Percentiles rank a stretch among this genome's conserved stretches.
Conservation (phyloP, 2,329 filamentous ascomycete species). For the Apiospora kogelbergensis region DNA sequence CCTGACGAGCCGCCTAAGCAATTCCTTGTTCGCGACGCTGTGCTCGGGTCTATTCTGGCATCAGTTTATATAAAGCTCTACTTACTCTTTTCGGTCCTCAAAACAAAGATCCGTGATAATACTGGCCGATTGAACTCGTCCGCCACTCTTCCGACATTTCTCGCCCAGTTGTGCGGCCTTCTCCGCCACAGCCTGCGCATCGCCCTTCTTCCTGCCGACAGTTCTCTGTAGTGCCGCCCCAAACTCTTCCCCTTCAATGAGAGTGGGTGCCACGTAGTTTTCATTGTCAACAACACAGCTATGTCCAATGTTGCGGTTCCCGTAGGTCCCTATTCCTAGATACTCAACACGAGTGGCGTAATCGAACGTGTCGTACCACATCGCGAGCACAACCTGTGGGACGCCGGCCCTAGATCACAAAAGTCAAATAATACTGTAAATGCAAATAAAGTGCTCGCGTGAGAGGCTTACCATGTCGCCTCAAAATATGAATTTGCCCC, state of each 20-base stretch:
- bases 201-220: conserved; percentile 4
- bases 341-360: conserved; percentile 7
- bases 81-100: background rate
- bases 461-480: background rate
- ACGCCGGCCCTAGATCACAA: background rate
- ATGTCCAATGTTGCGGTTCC: background rate
- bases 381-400: conserved; percentile 1
- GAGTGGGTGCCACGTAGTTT: conserved; percentile 4
- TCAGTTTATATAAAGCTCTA: background rate
- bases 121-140: conserved; percentile 3
- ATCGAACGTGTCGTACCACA: conserved; percentile 3
- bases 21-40: too few relatives aligned
- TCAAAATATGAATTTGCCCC: conserved; percentile 4
- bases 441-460: too few relatives aligned
- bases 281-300: background rate
- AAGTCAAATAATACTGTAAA: background rate
- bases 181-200: background rate
- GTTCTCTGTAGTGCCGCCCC: conserved; percentile 6
- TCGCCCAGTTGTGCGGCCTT: conserved; percentile 4
- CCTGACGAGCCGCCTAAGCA: too few relatives aligned
- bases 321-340: background rate
- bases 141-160: conserved; percentile 4
- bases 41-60: too few relatives aligned
- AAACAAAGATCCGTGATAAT: conserved; percentile 11
- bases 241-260: conserved; percentile 10